Evolutionary conservation across 2,329 filamentous ascomycete species (phyloP), one percentile per base, ranked within the genome.

Genomic region (Huntiella bhutanensis): DNA sequence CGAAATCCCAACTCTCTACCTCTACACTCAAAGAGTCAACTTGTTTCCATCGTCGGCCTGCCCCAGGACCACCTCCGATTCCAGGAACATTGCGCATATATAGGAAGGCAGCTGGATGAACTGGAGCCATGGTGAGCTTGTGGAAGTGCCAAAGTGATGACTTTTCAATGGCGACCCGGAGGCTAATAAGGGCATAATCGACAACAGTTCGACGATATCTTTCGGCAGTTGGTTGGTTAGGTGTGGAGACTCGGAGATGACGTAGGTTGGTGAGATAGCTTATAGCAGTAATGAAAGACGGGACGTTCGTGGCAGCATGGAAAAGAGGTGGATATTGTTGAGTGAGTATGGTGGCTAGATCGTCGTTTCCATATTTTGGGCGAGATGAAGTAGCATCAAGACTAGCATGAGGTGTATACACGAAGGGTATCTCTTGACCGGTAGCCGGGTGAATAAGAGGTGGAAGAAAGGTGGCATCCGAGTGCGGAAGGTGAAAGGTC

Each of bases 271-370:
- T 64, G 55, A 93, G 60, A 51, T 77, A 66, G 33, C 70, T 71
- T 57, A 93, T 68, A 42, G 82, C 82, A 52, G 76, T 70, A 54
- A 88, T 77, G 63, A 94, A 93, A 35, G 82, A 82, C 4, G 82
- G 74, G 5, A 92, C 80, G 57, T 94, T 91, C 51, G 83, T 88
- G 5, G 86, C 82, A 5, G 85, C 82, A 57, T 94, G 86, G 63
- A 93, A 93, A 12, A 93, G 65, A 4, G 86, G 83, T 45, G 84
- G 83, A 56, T 92, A 93, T 62, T 93, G 85, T 57, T 84, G 77
- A 11, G 84, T 82, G 51, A 93, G 69, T 49, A 92, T 71, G 57
- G 88, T 80, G 51, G 79, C 85, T 55, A 91, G 75, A 55, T 84
- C 81, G 54, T 73, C 70, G 58, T 78, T 82, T 53, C 80, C 82